phyloP scores from a whole-genome alignment of 768 basidiomycete species.

The Tubosaeta brunneosetosa region DNA sequence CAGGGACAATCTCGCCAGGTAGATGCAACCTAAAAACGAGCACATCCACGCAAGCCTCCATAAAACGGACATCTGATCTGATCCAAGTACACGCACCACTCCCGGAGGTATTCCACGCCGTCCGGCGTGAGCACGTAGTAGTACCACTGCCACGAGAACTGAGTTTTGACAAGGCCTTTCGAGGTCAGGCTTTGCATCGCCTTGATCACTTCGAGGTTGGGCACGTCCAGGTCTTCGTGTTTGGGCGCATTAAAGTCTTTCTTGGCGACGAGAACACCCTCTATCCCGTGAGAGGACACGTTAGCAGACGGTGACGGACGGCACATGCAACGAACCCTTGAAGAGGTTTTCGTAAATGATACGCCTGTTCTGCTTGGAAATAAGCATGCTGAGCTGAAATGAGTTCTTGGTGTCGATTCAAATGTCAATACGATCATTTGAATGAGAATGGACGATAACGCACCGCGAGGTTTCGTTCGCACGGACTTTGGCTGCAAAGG shows the following conservation, averaged over 20 bases:
- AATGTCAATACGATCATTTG: neutral
- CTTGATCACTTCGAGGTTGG: conserved; percentile 69
- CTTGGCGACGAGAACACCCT: conserved; percentile 98
- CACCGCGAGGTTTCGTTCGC: conserved; percentile 35
- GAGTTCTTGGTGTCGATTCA: conserved; percentile 21
- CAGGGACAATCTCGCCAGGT: conserved; percentile 91
- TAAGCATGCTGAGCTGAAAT: conserved; percentile 74
- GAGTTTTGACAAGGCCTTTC: conserved; percentile 92
- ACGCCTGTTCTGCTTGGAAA: conserved; percentile 92
- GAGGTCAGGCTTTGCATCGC: conserved; percentile 66
- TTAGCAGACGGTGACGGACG: neutral
- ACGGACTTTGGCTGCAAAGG: conserved; percentile 31
- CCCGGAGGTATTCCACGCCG: conserved; percentile 95
- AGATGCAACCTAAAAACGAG: conserved; percentile 74
- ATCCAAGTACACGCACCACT: conserved; percentile 48
- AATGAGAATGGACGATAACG: conserved; percentile 11
- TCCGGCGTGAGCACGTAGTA: conserved; percentile 97
- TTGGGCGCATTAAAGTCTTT: conserved; percentile 98
- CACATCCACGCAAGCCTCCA: neutral
- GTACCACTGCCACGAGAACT: conserved; percentile 99
- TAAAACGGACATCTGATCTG: neutral
- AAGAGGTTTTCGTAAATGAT: conserved; percentile 99
- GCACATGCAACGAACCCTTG: conserved; percentile 64
- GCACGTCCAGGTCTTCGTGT: conserved; percentile 83
- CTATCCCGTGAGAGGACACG: conserved; percentile 35